Conservation (phyloP, 306 rosid species). For the Sphenostylis stenocarpa region DNA sequence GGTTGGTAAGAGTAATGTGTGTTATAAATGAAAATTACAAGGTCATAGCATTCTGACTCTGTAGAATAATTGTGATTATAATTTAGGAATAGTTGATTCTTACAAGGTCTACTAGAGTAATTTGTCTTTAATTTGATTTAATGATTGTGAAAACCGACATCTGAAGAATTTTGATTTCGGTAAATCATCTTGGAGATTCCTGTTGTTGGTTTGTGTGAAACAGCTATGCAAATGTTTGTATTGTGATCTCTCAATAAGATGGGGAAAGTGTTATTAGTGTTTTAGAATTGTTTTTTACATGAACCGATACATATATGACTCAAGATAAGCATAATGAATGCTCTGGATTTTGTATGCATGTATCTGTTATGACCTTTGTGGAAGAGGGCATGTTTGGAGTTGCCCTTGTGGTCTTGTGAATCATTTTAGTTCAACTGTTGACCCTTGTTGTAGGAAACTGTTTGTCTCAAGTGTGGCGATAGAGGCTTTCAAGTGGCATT, state of each 20-base stretch:
- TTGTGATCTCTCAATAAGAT: not conserved
- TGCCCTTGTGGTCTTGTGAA: not conserved
- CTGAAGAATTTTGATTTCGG: slow-evolving; percentile 3
- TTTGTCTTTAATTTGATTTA: not conserved
- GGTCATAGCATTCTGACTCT: not conserved
- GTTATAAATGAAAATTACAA: not conserved
- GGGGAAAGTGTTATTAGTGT: not conserved
- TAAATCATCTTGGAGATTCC: slow-evolving; percentile 1
- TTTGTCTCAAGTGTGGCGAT: slow-evolving; percentile 45
- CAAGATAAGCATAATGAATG: not conserved
- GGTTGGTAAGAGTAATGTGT: not conserved
- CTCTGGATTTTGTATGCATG: not conserved
- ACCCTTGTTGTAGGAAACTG: slow-evolving; percentile 35
- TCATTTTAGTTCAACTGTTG: not conserved
- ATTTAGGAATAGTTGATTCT: not conserved
- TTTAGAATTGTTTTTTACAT: slow-evolving; percentile 1
- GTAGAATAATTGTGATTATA: not conserved
- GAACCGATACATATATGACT: not conserved
- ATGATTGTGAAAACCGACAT: not conserved
- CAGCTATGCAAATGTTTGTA: not conserved
- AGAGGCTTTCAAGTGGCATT: slow-evolving; percentile 35
- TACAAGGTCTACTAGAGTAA: not conserved
- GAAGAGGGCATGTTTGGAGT: not conserved
- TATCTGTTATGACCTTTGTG: not conserved
- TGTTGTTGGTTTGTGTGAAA: not conserved